These are phyloP conservation scores for Aotearoamyces nothofagi DNA, from an alignment of 2,329 filamentous ascomycete species.

Conservation along the genomic window DNA sequence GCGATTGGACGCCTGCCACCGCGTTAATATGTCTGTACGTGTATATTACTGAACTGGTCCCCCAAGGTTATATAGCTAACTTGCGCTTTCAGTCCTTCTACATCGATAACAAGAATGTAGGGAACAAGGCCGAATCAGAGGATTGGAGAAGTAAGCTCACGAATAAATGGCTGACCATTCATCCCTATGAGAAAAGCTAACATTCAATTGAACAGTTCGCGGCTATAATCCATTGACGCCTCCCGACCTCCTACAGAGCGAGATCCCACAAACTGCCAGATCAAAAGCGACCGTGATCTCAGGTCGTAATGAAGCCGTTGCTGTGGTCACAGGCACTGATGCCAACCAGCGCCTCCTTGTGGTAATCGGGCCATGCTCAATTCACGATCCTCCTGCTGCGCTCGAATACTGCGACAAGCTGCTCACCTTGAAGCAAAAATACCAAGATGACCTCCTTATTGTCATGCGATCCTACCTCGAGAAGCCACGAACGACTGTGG, in stretches of 20 bases:
- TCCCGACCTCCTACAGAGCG: slow-evolving; percentile 87
- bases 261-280: slow-evolving; percentile 46
- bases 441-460: slow-evolving; percentile 78
- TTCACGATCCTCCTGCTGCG: slow-evolving; percentile 84
- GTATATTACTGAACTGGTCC: too few species aligned
- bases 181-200: slow-evolving; percentile 5
- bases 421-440: slow-evolving; percentile 68
- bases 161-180: slow-evolving; percentile 2
- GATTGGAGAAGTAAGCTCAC: slow-evolving; percentile 63
- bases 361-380: slow-evolving; percentile 89
- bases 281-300: slow-evolving; percentile 37
- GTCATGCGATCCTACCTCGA: slow-evolving; percentile 98
- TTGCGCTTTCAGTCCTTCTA: slow-evolving; percentile 39
- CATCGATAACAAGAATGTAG: slow-evolving; percentile 66
- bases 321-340: slow-evolving; percentile 54
- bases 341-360: slow-evolving; percentile 47
- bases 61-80: background rate
- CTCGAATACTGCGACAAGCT: slow-evolving; percentile 86
- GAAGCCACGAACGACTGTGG: slow-evolving; percentile 94
- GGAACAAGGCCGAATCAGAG: slow-evolving; percentile 58
- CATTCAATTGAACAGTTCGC: slow-evolving; percentile 38
- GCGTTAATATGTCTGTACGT: background rate
- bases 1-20: too few species aligned
- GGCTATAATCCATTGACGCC: slow-evolving; percentile 90
- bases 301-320: slow-evolving; percentile 47